Evolutionary conservation across 164 flowering plant species (phyloP), one percentile per base, ranked within the genome.

Genomic region (Nymphaea thermarum): DNA sequence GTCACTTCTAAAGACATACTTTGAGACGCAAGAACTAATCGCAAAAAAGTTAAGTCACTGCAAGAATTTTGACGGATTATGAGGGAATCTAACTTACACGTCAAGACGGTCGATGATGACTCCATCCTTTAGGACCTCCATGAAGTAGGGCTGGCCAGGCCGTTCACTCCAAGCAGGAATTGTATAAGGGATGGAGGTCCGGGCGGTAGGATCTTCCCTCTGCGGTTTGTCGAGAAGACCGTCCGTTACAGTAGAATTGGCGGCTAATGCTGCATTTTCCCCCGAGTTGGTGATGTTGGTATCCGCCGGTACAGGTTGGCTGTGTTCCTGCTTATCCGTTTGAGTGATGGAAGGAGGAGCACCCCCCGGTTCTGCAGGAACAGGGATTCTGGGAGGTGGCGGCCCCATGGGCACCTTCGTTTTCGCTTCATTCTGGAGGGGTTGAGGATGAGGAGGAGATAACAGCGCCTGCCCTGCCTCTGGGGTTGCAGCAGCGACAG

Each of bases 121-220:
- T 17, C 99, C 99, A 55, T 87, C 96, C 72, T 91, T 91, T 60
- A 94, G 91, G 36, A 94, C 89, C 75, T 94, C 97, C 6, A 94
- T 68, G 65, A 16, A 76, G 73, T 77, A 94, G 0, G 83, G 74
- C 68, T 84, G 89, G 59, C 76, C 60, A 1, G 99, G 99, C 5
- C 88, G 76, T 51, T 75, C 86, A 65, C 94, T 88, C 99, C 99
- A 94, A 0, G 83, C 76, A 6, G 99, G 99, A 70, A 91, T 86
- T 5, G 78, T 76, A 73, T 94, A 94, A 2, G 99, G 97, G 25
- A 84, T 84, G 6, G 78, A 18, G 7, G 71, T 18, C 4, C 64
- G 42, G 18, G 70, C 44, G 45, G 17, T 15, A 41, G 62, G 51
- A 16, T 42, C 70, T 8, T 42, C 2, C 2, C 8, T 36, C 64